These are phyloP conservation scores for Chenopodium suecicum DNA, from an alignment of 148 eudicot genomes.

Conservation along the genomic window DNA sequence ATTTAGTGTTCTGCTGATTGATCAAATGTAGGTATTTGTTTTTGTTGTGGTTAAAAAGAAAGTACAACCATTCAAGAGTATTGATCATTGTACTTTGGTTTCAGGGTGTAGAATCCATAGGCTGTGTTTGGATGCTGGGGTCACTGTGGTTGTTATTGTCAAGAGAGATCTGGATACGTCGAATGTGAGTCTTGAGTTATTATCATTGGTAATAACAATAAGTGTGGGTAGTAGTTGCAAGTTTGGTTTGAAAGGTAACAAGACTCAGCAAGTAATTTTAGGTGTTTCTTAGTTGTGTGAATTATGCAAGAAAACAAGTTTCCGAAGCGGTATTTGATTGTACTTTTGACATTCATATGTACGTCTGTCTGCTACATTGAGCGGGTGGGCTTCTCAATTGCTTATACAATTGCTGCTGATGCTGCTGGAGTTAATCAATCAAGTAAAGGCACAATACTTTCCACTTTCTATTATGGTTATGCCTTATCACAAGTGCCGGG, in stretches of 20 bases:
- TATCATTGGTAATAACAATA: neutral
- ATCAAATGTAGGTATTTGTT: neutral
- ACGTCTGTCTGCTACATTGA: constrained; percentile 90
- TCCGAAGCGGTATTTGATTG: constrained; percentile 80
- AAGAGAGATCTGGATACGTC: neutral
- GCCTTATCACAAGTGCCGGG: constrained; percentile 95
- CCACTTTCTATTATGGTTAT: constrained; percentile 88
- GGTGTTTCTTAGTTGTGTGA: constrained; percentile 7
- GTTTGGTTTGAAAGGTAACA: constrained; percentile 10
- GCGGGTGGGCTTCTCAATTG: constrained; percentile 94
- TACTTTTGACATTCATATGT: constrained; percentile 77
- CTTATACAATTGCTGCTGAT: constrained; percentile 85
- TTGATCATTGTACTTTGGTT: constrained; percentile 14
- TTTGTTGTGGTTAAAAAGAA: neutral
- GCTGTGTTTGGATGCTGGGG: neutral
- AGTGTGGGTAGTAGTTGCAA: neutral
- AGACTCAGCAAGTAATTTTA: constrained; percentile 11
- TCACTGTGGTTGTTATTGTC: constrained; percentile 16
- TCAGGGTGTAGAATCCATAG: constrained; percentile 11
- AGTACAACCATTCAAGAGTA: neutral
- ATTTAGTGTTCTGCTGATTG: neutral
- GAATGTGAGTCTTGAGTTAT: neutral
- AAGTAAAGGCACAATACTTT: constrained; percentile 87
- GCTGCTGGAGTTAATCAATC: constrained; percentile 69
- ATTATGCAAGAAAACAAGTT: constrained; percentile 48